Evolutionary conservation across 2,329 filamentous ascomycete genomes (phyloP).

Genomic region (Exophiala oligosperma): DNA sequence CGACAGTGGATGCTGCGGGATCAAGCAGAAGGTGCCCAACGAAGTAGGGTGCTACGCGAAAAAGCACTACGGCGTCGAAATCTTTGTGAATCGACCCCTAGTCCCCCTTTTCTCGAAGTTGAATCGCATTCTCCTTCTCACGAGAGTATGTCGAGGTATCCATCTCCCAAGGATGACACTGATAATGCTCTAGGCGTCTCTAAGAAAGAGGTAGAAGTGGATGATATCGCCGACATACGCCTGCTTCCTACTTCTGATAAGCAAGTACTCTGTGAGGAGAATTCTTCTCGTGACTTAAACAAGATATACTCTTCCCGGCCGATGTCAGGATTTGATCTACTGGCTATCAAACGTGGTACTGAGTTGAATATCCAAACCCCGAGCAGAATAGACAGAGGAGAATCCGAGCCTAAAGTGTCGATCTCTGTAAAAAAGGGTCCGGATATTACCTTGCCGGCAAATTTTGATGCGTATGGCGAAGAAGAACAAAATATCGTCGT

Average conservation of each 20-base stretch:
- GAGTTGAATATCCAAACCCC: neutral
- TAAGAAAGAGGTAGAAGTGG: neutral
- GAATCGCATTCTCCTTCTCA: neutral
- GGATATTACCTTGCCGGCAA: slow-evolving; percentile 11
- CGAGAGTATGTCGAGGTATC: neutral
- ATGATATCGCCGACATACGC: neutral
- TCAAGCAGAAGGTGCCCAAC: slow-evolving; percentile 12
- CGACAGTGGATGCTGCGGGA: slow-evolving; percentile 10
- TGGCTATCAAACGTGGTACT: neutral
- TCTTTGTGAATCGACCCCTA: neutral
- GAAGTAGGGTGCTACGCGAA: slow-evolving; percentile 15
- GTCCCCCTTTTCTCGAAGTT: neutral
- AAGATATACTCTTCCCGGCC: too few relatives aligned
- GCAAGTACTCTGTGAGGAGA: too few relatives aligned
- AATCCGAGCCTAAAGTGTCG: neutral
- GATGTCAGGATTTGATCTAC: neutral
- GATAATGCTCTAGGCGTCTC: neutral
- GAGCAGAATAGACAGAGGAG: neutral
- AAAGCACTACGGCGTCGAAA: neutral
- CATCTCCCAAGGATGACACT: slow-evolving; percentile 9
- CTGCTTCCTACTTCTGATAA: too few relatives aligned
- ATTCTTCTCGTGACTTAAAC: neutral
- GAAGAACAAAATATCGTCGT: slow-evolving; percentile 14
- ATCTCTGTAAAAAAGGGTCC: neutral
- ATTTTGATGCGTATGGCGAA: slow-evolving; percentile 9